A percentile compares a stretch with the other conserved stretches of the same genome.
phyloP scores from a whole-genome alignment of 2,329 filamentous ascomycete genomes.

The Whalleya microplaca region DNA sequence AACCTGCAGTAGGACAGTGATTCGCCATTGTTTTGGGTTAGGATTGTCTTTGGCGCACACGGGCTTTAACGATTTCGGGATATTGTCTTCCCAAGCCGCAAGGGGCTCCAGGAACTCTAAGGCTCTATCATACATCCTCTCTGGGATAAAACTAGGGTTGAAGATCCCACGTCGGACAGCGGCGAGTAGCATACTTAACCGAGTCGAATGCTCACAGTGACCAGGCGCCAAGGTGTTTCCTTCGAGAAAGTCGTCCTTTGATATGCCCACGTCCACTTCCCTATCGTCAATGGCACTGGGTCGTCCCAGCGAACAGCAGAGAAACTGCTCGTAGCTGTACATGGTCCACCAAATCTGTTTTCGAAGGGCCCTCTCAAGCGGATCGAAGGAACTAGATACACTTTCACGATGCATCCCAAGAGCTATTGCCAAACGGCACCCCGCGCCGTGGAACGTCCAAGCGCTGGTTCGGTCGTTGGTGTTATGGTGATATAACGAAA shows the following conservation, averaged over 20 bases:
- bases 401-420: constrained; percentile 49
- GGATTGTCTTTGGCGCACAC: constrained; percentile 5
- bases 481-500: constrained; percentile 46
- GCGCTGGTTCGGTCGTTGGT: constrained; percentile 46
- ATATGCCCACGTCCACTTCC: constrained; percentile 34
- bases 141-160: constrained; percentile 19
- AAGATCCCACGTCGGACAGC: constrained; percentile 37
- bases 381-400: constrained; percentile 41
- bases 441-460: constrained; percentile 45
- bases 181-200: constrained; percentile 30
- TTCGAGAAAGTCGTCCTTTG: constrained; percentile 32
- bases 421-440: constrained; percentile 46
- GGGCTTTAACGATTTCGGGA: constrained; percentile 23
- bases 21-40: constrained; percentile 27
- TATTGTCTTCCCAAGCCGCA: constrained; percentile 21
- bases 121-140: constrained; percentile 21
- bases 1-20: constrained; percentile 31
- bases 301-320: constrained; percentile 37
- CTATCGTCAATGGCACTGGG: constrained; percentile 37
- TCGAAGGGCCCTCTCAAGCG: constrained; percentile 32
- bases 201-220: constrained; percentile 27
- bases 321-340: constrained; percentile 38
- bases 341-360: constrained; percentile 40
- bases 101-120: constrained; percentile 27
- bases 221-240: constrained; percentile 27